phyloP scores from a whole-genome alignment of 495 filamentous ascomycete species.

The Astrothelium macrocarpum region DNA sequence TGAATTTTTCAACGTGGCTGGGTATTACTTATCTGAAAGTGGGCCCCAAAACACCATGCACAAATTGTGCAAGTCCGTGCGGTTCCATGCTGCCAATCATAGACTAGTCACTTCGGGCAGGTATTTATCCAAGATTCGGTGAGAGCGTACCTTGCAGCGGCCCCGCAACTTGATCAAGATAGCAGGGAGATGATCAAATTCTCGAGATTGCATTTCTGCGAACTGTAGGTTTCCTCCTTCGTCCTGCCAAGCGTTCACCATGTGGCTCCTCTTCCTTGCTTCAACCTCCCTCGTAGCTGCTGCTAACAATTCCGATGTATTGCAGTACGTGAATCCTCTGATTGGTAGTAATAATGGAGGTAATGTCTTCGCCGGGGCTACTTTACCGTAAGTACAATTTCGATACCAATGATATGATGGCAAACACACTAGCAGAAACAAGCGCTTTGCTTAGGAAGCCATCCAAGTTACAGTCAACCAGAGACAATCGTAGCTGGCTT shows the following conservation, averaged over 20 bases:
- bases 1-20: too few relatives aligned
- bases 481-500: too few relatives aligned
- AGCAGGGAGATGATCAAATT: background rate
- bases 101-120: background rate
- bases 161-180: too few relatives aligned
- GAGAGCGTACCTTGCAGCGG: background rate
- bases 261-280: background rate
- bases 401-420: background rate
- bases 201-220: background rate
- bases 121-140: background rate
- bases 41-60: too few relatives aligned
- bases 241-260: background rate
- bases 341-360: conserved; percentile 17
- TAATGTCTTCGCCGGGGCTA: conserved; percentile 21
- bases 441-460: too few relatives aligned
- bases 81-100: background rate
- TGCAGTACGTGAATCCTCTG: conserved; percentile 12
- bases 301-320: background rate
- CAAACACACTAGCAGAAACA: too few relatives aligned
- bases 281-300: background rate
- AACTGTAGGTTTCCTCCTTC: background rate
- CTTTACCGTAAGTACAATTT: conserved; percentile 11
- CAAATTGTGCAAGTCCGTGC: background rate
- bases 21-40: too few relatives aligned
- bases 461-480: too few relatives aligned